A percentile compares a stretch with the other conserved stretches of the same genome.
phyloP scores from a whole-genome alignment of 495 filamentous ascomycete genomes.

The Talaromyces borbonicus region DNA sequence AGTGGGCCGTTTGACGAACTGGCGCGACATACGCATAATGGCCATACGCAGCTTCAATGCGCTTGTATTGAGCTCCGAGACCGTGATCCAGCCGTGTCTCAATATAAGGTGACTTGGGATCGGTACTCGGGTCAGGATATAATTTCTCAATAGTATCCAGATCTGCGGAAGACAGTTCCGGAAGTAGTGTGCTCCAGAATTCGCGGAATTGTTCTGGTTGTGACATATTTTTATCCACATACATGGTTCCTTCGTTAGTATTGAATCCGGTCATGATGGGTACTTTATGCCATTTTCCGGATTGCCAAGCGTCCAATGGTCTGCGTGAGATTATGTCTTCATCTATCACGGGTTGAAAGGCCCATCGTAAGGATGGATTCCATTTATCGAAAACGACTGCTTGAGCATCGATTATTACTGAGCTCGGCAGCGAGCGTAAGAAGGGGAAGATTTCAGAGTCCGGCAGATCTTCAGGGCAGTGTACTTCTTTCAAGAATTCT shows the following conservation, averaged over 20 bases:
- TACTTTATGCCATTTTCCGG: conserved; percentile 42
- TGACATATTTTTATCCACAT: conserved; percentile 39
- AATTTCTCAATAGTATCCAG: conserved; percentile 39
- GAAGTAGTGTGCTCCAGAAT: conserved; percentile 49
- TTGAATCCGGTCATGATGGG: conserved; percentile 58
- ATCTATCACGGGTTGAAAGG: conserved; percentile 61
- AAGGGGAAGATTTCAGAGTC: conserved; percentile 38
- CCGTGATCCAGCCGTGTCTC: conserved; percentile 24
- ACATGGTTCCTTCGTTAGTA: conserved; percentile 54
- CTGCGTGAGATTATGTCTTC: conserved; percentile 43
- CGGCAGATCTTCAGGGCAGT: conserved; percentile 22
- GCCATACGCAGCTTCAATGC: conserved; percentile 52
- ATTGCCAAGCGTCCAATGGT: conserved; percentile 46
- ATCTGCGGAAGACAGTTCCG: conserved; percentile 34
- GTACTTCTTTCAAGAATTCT: conserved; percentile 42
- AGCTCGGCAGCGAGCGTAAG: conserved; percentile 39
- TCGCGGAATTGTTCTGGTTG: conserved; percentile 37
- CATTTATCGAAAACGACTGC: conserved; percentile 43
- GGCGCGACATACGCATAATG: conserved; percentile 62
- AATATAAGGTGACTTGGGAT: conserved; percentile 23
- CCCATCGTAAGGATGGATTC: conserved; percentile 47
- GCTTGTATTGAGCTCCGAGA: conserved; percentile 45
- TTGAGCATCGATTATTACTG: conserved; percentile 37
- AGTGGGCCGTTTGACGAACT: conserved; percentile 50
- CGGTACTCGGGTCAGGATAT: conserved; percentile 46